Percentiles rank a stretch among this genome's conserved stretches.
Conservation (phyloP, 371 early-diverging fungal genomes). For the Mortierella sp. region DNA sequence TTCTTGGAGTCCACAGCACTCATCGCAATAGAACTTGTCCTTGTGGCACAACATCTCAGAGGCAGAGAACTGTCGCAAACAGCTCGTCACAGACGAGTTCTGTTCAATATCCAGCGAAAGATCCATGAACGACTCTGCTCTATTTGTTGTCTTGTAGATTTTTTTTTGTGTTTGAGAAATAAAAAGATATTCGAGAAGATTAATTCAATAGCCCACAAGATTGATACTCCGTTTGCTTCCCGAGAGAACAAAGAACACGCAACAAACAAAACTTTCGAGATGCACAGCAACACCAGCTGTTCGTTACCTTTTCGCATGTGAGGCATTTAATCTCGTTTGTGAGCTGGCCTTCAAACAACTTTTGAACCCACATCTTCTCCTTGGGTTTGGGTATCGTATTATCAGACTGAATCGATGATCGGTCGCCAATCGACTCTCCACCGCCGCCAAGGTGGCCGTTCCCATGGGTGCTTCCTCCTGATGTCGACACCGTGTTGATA, state of each 20-base stretch:
- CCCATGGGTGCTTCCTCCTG: slow-evolving; percentile 24
- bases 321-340: slow-evolving; percentile 97
- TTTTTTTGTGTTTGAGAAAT: background rate
- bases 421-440: slow-evolving; percentile 38
- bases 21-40: slow-evolving; percentile 98
- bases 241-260: background rate
- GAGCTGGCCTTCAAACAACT: slow-evolving; percentile 93
- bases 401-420: slow-evolving; percentile 46
- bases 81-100: slow-evolving; percentile 93
- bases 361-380: slow-evolving; percentile 92
- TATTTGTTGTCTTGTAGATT: slow-evolving; percentile 81
- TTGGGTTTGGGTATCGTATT: slow-evolving; percentile 44
- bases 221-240: background rate
- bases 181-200: background rate
- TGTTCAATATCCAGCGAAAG: slow-evolving; percentile 96
- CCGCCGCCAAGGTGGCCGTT: slow-evolving; percentile 23
- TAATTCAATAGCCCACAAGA: background rate
- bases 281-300: too few relatives aligned
- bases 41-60: slow-evolving; percentile 94
- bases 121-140: slow-evolving; percentile 96
- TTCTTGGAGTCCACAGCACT: slow-evolving; percentile 94
- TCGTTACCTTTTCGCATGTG: slow-evolving; percentile 90
- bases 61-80: slow-evolving; percentile 94
- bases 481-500: slow-evolving; percentile 31
- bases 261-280: background rate